Evolutionary conservation across 225 moss, liverwort and hornwort species (phyloP).

Genomic region (Sphagnum contortum): DNA sequence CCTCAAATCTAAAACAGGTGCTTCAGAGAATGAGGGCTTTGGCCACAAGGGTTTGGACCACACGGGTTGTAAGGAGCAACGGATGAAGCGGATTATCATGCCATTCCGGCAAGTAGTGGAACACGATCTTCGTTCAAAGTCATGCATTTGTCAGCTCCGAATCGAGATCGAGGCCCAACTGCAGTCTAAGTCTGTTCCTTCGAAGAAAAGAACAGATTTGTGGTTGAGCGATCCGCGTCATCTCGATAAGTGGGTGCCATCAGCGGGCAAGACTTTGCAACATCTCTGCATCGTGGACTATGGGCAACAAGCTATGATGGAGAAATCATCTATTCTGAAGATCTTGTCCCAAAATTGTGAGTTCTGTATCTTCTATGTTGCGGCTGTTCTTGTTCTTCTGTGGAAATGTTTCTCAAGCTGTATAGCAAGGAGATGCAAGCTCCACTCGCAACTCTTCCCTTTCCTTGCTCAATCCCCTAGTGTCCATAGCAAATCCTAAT

Average conservation of each 20-base stretch:
- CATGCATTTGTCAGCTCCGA: conserved; percentile 15
- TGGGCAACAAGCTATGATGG: conserved; percentile 47
- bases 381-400: no score
- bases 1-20: no score
- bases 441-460: no score
- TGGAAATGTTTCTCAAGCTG: no score
- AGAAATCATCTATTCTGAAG: conserved; percentile 13
- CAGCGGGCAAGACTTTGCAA: background rate
- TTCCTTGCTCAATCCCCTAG: no score
- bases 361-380: conserved; percentile 7
- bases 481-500: no score
- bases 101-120: conserved; percentile 8
- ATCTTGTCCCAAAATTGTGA: conserved; percentile 26
- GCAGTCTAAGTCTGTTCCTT: conserved; percentile 16
- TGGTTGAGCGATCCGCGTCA: conserved; percentile 28
- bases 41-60: background rate
- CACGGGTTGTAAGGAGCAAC: conserved; percentile 2
- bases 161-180: conserved; percentile 24
- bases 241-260: conserved; percentile 15
- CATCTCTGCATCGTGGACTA: conserved; percentile 42
- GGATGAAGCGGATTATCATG: conserved; percentile 6
- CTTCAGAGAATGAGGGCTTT: no score
- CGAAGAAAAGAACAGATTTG: no score
- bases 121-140: background rate
- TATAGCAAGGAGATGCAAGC: no score